Conservation (phyloP, 306 rosid genomes). For the Albizia julibrissin region DNA sequence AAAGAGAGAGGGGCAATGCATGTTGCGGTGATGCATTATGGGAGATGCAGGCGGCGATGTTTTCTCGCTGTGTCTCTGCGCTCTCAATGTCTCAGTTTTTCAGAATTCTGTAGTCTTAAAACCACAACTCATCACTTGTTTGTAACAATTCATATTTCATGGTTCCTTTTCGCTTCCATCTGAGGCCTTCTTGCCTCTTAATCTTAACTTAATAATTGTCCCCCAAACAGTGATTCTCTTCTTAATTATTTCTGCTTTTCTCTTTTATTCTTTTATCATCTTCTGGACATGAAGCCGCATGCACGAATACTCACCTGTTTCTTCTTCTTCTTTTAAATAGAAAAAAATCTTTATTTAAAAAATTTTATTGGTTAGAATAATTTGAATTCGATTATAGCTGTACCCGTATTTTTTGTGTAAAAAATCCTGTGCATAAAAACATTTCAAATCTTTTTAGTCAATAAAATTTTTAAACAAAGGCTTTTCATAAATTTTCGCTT, state of each 20-base stretch:
- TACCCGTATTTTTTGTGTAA: too few species aligned
- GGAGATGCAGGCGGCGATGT: background rate
- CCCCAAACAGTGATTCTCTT: background rate
- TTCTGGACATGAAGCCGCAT: background rate
- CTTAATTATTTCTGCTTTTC: background rate
- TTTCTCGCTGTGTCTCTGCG: background rate
- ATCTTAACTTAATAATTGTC: background rate
- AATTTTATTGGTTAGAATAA: too few species aligned
- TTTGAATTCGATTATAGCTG: too few species aligned
- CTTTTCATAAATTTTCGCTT: too few species aligned
- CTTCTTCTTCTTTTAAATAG: too few species aligned
- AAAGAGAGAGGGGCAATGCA: background rate
- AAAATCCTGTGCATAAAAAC: too few species aligned
- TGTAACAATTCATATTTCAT: background rate
- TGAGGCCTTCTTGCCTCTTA: background rate
- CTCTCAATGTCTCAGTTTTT: background rate
- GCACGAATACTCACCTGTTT: background rate
- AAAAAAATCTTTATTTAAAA: too few species aligned
- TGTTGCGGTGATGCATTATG: background rate
- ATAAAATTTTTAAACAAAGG: too few species aligned
- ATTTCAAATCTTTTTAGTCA: too few species aligned
- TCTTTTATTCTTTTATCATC: background rate
- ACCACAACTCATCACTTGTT: background rate
- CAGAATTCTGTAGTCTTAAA: background rate
- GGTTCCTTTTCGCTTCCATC: background rate